These are phyloP conservation scores for Nannizziopsis barbatae DNA, from an alignment of 2,329 filamentous ascomycete species.

Conservation along the genomic window DNA sequence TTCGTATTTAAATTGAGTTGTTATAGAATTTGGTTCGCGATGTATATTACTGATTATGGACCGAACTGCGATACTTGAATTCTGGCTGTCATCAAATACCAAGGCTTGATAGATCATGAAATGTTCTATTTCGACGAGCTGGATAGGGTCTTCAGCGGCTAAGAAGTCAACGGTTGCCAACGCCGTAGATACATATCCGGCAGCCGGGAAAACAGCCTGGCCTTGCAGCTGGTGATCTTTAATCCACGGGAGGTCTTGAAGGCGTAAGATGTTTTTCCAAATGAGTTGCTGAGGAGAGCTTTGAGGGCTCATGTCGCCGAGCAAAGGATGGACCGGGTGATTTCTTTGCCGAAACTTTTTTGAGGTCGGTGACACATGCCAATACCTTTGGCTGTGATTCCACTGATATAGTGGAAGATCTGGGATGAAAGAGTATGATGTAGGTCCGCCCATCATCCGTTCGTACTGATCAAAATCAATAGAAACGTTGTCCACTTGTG, in stretches of 20 bases:
- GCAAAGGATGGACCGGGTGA: slow-evolving; percentile 13
- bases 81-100: slow-evolving; percentile 6
- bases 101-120: slow-evolving; percentile 19
- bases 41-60: no score
- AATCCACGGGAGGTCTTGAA: slow-evolving; percentile 25
- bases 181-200: slow-evolving; percentile 19
- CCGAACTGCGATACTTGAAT: no score
- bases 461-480: slow-evolving; percentile 3
- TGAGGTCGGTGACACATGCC: slow-evolving; percentile 16
- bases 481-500: not conserved
- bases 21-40: slow-evolving; percentile 3
- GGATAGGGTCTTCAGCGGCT: slow-evolving; percentile 6
- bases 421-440: not conserved
- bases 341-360: slow-evolving; percentile 1
- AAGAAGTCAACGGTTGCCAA: slow-evolving; percentile 17
- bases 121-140: slow-evolving; percentile 16
- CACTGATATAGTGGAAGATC: slow-evolving; percentile 17
- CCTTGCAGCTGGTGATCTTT: slow-evolving; percentile 22
- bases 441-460: not conserved
- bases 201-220: slow-evolving; percentile 23
- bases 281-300: slow-evolving; percentile 16
- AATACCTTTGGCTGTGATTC: slow-evolving; percentile 13
- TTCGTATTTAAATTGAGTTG: slow-evolving; percentile 14
- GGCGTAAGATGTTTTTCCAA: slow-evolving; percentile 21
- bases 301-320: slow-evolving; percentile 14